Evolutionary conservation across 2,329 filamentous ascomycete species (phyloP).

Genomic region (Claviceps humidiphila): DNA sequence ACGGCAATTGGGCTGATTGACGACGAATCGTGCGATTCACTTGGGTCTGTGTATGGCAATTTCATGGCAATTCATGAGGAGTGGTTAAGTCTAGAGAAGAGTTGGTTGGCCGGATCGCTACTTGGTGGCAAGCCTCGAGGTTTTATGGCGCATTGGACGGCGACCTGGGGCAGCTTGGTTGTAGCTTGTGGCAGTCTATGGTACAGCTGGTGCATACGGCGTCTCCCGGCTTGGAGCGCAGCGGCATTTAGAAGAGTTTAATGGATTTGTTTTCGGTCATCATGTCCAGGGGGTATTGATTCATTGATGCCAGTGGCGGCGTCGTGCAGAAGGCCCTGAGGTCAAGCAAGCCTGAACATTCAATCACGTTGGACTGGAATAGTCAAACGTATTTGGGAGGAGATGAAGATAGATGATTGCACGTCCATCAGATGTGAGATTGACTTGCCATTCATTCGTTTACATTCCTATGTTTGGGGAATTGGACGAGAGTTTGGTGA

Average conservation of each 20-base stretch:
- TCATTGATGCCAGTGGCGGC: too few relatives aligned
- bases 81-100: neutral
- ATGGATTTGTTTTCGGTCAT: neutral
- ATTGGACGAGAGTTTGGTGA: too few relatives aligned
- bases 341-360: too few relatives aligned
- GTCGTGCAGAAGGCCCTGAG: too few relatives aligned
- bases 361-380: too few relatives aligned
- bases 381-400: too few relatives aligned
- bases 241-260: neutral
- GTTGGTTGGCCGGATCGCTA: conserved; percentile 4
- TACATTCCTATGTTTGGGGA: too few relatives aligned
- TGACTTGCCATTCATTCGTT: too few relatives aligned
- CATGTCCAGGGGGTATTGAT: too few relatives aligned
- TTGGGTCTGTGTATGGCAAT: conserved; percentile 7
- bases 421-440: too few relatives aligned
- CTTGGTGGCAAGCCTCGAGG: conserved; percentile 2
- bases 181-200: neutral
- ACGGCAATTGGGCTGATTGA: conserved; percentile 15
- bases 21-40: conserved; percentile 14
- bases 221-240: conserved; percentile 4
- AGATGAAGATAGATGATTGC: too few relatives aligned
- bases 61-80: conserved; percentile 4
- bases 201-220: conserved; percentile 7
- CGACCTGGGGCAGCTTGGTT: neutral
- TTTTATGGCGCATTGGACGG: conserved; percentile 3